These are phyloP conservation scores for Dalbergia cultrata DNA, from an alignment of 306 rosid genomes.

Conservation along the genomic window DNA sequence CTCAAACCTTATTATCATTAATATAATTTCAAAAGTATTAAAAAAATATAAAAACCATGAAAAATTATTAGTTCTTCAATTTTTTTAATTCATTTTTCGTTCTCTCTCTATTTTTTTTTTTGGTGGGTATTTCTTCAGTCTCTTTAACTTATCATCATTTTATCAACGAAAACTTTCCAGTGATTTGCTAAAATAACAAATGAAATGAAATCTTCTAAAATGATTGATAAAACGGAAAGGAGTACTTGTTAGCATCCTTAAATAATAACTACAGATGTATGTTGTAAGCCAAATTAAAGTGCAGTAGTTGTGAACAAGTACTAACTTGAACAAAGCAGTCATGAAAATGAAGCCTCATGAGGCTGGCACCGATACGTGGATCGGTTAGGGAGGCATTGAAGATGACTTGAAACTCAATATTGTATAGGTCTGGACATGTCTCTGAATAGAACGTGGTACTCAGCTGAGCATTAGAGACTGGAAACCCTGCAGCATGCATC, in stretches of 20 bases:
- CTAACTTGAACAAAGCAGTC: constrained; percentile 69
- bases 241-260: not conserved
- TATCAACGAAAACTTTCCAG: too few relatives aligned
- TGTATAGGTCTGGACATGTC: constrained; percentile 41
- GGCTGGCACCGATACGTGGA: constrained; percentile 56
- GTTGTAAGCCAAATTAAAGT: not conserved
- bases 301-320: not conserved
- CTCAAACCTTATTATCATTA: too few relatives aligned
- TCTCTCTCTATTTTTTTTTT: too few relatives aligned
- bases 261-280: not conserved
- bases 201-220: too few relatives aligned
- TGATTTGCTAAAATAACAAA: too few relatives aligned
- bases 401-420: constrained; percentile 35
- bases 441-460: constrained; percentile 35
- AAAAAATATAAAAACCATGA: too few relatives aligned
- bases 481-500: constrained; percentile 30
- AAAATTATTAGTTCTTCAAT: too few relatives aligned
- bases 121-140: too few relatives aligned
- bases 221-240: too few relatives aligned
- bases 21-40: too few relatives aligned
- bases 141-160: too few relatives aligned
- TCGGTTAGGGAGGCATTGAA: constrained; percentile 20
- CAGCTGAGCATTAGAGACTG: constrained; percentile 26
- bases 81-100: too few relatives aligned
- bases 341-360: constrained; percentile 67